Evolutionary conservation across 768 basidiomycete species (phyloP), one percentile per base, ranked within the genome.

Genomic region (Boletellus ananas): DNA sequence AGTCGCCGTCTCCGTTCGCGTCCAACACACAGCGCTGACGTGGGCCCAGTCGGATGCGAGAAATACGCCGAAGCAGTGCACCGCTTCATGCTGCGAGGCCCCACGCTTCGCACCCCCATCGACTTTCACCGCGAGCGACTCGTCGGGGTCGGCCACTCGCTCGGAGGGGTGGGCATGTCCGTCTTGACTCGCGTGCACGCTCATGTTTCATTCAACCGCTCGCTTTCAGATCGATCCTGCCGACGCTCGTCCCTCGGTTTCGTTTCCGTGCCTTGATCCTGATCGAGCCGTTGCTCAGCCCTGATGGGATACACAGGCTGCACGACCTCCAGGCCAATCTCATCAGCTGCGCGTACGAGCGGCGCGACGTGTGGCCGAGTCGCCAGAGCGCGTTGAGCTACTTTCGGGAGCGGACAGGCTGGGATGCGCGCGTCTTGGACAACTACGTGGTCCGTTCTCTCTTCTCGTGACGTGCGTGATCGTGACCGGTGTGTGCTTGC

Each of bases 91-190:
- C 25, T 27, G 25, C 25, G 25, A 4, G 25, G 25, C 4, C 25
- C 25, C 25, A 27, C 25, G 33, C 68, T 69, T 4, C 69, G 66
- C 4, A 74, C 71, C 5, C 68, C 62, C 9, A 69, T 79, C 29
- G 72, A 83, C 50, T 84, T 84, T 63, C 58, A 61, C 23, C 64
- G 58, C 18, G 67, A 80, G 52, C 79, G 72, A 38, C 66, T 87
- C 3, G 72, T 85, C 34, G 84, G 83, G 3, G 74, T 87, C 16
- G 85, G 84, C 0, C 85, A 87, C 62, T 85, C 84, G 1, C 66
- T 87, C 17, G 85, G 85, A 13, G 84, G 78, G 34, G 81, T 83
- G 49, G 71, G 79, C 18, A 77, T 84, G 85, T 85, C 58, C 49
- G 79, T 53, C 17, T 21, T 52, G 21, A 10, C 17, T 43, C 25